Base-by-base conservation (phyloP, 2,329 filamentous ascomycete genomes). In the Fusarium papillatum region DNA sequence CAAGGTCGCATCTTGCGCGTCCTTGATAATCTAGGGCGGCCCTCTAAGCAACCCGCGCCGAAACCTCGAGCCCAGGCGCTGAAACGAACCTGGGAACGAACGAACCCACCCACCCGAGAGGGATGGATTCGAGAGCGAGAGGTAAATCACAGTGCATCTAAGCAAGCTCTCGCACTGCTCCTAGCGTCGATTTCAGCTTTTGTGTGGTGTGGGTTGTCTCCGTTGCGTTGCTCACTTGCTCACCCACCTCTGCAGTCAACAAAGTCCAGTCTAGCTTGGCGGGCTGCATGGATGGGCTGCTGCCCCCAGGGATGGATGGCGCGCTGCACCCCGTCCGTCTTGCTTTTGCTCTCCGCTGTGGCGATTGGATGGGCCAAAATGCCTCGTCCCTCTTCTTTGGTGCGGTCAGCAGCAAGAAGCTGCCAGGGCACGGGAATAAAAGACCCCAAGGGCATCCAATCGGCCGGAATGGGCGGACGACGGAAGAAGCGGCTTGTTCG, bases 51-150 rank as follows among this genome's bases (percentile, higher is more conserved):
- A 24, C 63, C 63, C 14, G 43, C 22, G 14, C 26, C 43, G 22
- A 39, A 34, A 55, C 50, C 60, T 73, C 62, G 24, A 70, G 69
- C 65, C 60, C 29, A 36, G 11, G 55, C 55, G 53, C 59, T 76
- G 74, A 76, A 76, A 76, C 74, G 46, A 66, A 72, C 34, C 53
- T 46, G 71, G 73, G 76, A 76, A 76, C 74, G 76, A 76, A 76
- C 74, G 46, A 66, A 72, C 31, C 55, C 50, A 73, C 60, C 31
- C 11, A 34, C 31, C 31, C 53, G 36, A 31, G 48, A 31, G 29
- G 29, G 2, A 29, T 29, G 41, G 48, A 41, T 65, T 60, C 48
- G 16, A n/a, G 39, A 46, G 38, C 4, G 17, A 46, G 24, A 68
- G 59, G 74, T 76, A 74, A 34, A 63, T 22, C 34, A 76, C 74